These are phyloP conservation scores for Alternaria tenuissima DNA, from an alignment of 2,329 filamentous ascomycete genomes.

Conservation along the genomic window DNA sequence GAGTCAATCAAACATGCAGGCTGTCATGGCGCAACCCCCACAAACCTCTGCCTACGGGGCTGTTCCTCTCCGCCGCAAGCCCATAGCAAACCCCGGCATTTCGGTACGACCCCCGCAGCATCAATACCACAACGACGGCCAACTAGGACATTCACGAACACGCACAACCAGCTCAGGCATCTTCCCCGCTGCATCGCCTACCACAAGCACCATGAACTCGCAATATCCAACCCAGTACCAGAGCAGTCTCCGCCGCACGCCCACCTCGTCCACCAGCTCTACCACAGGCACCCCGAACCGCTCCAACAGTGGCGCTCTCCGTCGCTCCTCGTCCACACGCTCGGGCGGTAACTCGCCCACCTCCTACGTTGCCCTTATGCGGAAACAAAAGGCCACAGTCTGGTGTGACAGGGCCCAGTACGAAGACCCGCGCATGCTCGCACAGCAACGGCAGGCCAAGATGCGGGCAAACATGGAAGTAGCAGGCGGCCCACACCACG, in stretches of 20 bases:
- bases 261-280: slow-evolving; percentile 73
- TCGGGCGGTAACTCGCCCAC: slow-evolving; percentile 69
- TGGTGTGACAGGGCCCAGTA: slow-evolving; percentile 96
- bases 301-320: slow-evolving; percentile 63
- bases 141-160: slow-evolving; percentile 46
- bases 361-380: slow-evolving; percentile 95
- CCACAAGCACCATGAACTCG: slow-evolving; percentile 43
- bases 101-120: slow-evolving; percentile 41
- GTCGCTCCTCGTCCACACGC: slow-evolving; percentile 82
- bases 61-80: slow-evolving; percentile 46
- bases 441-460: slow-evolving; percentile 86
- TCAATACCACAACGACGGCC: slow-evolving; percentile 31
- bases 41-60: slow-evolving; percentile 37
- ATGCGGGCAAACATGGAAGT: slow-evolving; percentile 86
- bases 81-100: slow-evolving; percentile 44
- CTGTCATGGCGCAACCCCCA: slow-evolving; percentile 38
- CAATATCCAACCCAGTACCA: slow-evolving; percentile 48
- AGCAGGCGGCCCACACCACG: slow-evolving; percentile 64
- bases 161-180: slow-evolving; percentile 51
- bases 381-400: slow-evolving; percentile 96
- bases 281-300: slow-evolving; percentile 60
- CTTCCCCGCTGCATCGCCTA: slow-evolving; percentile 38
- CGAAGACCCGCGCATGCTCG: slow-evolving; percentile 84
- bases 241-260: slow-evolving; percentile 62
- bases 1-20: slow-evolving; percentile 35